These are phyloP conservation scores for Blastobotrys raffinosifermentans DNA, from an alignment of 1,139 yeast genomes.

Conservation along the genomic window DNA sequence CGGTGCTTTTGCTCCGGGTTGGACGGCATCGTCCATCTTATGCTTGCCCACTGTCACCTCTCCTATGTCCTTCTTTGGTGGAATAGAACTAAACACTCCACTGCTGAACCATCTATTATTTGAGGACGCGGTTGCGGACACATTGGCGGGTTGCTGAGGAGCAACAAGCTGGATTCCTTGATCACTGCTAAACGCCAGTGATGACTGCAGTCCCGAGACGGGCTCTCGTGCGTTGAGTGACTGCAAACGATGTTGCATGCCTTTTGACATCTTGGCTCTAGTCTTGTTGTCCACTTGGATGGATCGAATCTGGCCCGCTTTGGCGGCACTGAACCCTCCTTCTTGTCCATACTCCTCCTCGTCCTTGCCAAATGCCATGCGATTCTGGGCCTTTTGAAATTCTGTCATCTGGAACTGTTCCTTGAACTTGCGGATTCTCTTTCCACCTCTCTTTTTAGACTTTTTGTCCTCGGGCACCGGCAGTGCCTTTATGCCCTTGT, in stretches of 20 bases:
- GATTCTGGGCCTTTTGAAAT: slow-evolving; percentile 73
- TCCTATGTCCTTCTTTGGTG: slow-evolving; percentile 7
- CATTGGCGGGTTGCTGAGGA: slow-evolving; percentile 17
- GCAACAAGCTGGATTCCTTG: slow-evolving; percentile 32
- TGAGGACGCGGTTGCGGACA: slow-evolving; percentile 3
- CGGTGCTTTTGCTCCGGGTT: slow-evolving; percentile 15
- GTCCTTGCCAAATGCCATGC: slow-evolving; percentile 72
- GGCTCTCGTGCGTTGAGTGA: slow-evolving; percentile 2
- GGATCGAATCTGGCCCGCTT: slow-evolving; percentile 30
- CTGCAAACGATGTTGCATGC: slow-evolving; percentile 27
- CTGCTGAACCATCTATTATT: slow-evolving; percentile 29
- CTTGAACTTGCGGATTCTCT: slow-evolving; percentile 69
- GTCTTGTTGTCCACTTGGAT: slow-evolving; percentile 32
- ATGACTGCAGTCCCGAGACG: slow-evolving; percentile 27
- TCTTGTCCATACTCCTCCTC: slow-evolving; percentile 57
- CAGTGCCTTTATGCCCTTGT: slow-evolving; percentile 62
- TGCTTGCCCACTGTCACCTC: slow-evolving; percentile 10
- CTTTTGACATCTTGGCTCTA: slow-evolving; percentile 32
- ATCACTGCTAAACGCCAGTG: slow-evolving; percentile 27
- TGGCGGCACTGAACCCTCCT: neutral
- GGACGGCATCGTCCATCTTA: slow-evolving; percentile 7
- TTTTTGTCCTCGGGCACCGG: slow-evolving; percentile 77
- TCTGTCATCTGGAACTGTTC: slow-evolving; percentile 80
- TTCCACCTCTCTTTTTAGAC: slow-evolving; percentile 84
- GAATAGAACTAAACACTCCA: slow-evolving; percentile 25